These are phyloP conservation scores for Santalum album DNA, from an alignment of 164 flowering plant species.

Conservation along the genomic window DNA sequence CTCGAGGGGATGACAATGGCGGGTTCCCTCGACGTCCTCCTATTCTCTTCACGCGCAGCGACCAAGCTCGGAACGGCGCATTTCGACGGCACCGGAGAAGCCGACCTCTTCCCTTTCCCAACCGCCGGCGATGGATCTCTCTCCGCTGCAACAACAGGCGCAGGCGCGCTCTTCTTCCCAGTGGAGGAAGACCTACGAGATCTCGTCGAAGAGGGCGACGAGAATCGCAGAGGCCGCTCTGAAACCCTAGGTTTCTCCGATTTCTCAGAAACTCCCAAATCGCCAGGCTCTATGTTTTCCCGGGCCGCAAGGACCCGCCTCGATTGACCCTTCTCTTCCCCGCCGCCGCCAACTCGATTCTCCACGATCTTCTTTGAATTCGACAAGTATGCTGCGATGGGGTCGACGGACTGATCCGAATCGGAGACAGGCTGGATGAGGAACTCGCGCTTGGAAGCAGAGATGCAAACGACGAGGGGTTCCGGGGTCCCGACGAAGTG, in stretches of 20 bases:
- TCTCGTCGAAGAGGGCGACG: slow-evolving; percentile 43
- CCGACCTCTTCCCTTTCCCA: slow-evolving; percentile 51
- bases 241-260: slow-evolving; percentile 5
- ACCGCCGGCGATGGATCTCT: slow-evolving; percentile 71
- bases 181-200: slow-evolving; percentile 38
- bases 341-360: neutral
- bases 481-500: slow-evolving; percentile 64
- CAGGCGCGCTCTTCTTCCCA: slow-evolving; percentile 39
- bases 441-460: slow-evolving; percentile 49
- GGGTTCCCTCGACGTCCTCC: slow-evolving; percentile 55
- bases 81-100: slow-evolving; percentile 86
- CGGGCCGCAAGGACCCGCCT: slow-evolving; percentile 39
- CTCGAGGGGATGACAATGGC: slow-evolving; percentile 90
- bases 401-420: slow-evolving; percentile 36
- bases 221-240: slow-evolving; percentile 40
- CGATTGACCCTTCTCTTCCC: slow-evolving; percentile 13
- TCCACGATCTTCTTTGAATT: slow-evolving; percentile 13
- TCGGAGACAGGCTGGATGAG: slow-evolving; percentile 70
- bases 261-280: slow-evolving; percentile 9
- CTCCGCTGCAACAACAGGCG: too few species aligned
- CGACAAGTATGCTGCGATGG: slow-evolving; percentile 36
- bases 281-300: slow-evolving; percentile 14
- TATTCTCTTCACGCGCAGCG: slow-evolving; percentile 58
- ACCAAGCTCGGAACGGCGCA: slow-evolving; percentile 80
- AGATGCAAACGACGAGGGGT: slow-evolving; percentile 51